Evolutionary conservation across 306 rosid species (phyloP), one percentile per base, ranked within the genome.

Genomic region (Begonia masoniana): DNA sequence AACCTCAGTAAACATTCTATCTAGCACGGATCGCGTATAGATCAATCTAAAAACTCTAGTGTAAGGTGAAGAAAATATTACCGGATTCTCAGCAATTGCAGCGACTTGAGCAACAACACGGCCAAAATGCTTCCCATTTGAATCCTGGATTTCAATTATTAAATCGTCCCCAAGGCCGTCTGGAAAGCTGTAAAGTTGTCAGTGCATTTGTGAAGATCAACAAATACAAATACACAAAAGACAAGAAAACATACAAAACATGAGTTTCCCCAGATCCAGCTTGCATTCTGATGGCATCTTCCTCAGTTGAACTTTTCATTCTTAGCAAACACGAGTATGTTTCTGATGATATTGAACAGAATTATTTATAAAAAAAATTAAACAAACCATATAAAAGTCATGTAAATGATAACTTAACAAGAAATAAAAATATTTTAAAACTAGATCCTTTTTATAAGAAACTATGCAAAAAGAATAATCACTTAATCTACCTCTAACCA

Each of bases 201-300:
- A 79, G 74, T 13, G 50, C 47, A 57, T 62, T 66, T 58, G 61
- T 70, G 61, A 59, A 76, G 60, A 52, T 41, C 15, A 15, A 61
- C 8, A 42, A 15, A 11, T 5, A 58, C 0, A 59, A 15, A 53
- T 73, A 54, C 8, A 59, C 13, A 14, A 11, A 65, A 56, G 42
- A 49, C 43, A 12, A 16, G 59, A 21, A 41, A 49, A 70, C 96
- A 56, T 81, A 92, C 99, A 92, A 92, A 68, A 92, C 54, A 61
- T 86, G 96, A 62, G 83, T 77, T 79, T 92, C 96, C 60, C 85
- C 69, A 13, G 96, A 86, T 74, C 96, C 99, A 62, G 99, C 87
- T 73, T 79, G 95, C 96, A 83, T 64, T 65, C 65, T 84, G 69
- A 92, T 59, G 24, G 81, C 76, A 64, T 92, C 99, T 49, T 86